Evolutionary conservation across 2,329 filamentous ascomycete genomes (phyloP).

Genomic region (Aspergillus thermomutatus): DNA sequence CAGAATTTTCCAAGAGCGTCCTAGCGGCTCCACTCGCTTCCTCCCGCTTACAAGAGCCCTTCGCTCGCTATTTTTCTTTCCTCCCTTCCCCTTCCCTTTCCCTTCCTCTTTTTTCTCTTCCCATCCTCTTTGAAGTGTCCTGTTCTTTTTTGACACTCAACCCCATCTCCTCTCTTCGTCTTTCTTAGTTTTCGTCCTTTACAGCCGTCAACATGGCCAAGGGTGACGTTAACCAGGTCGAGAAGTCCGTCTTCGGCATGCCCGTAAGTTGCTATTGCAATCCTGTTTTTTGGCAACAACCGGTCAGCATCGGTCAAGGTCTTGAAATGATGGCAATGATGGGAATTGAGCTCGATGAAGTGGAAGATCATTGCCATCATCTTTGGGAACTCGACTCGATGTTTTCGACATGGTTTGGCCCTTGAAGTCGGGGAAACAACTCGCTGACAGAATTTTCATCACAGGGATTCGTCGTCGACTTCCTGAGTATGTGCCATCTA

Average conservation of each 20-base stretch:
- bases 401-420: background rate
- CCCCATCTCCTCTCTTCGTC: conserved; percentile 37
- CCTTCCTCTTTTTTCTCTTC: conserved; percentile 44
- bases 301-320: conserved; percentile 7
- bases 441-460: conserved; percentile 31
- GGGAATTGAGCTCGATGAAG: background rate
- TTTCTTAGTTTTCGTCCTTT: conserved; percentile 39
- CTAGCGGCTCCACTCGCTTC: conserved; percentile 34
- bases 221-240: conserved; percentile 48
- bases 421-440: background rate
- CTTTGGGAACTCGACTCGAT: background rate
- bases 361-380: background rate
- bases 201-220: conserved; percentile 45
- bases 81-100: conserved; percentile 39
- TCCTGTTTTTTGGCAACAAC: conserved; percentile 12
- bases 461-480: conserved; percentile 93
- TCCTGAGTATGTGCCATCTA: conserved; percentile 78
- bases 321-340: conserved; percentile 1
- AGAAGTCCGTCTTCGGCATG: conserved; percentile 55
- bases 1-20: conserved; percentile 12
- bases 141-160: conserved; percentile 31
- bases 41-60: conserved; percentile 36
- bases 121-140: conserved; percentile 30
- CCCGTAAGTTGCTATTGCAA: conserved; percentile 38
- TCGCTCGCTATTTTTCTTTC: conserved; percentile 34